These are phyloP conservation scores for Corymbia citriodora DNA, from an alignment of 441 rosid species.

Conservation along the genomic window DNA sequence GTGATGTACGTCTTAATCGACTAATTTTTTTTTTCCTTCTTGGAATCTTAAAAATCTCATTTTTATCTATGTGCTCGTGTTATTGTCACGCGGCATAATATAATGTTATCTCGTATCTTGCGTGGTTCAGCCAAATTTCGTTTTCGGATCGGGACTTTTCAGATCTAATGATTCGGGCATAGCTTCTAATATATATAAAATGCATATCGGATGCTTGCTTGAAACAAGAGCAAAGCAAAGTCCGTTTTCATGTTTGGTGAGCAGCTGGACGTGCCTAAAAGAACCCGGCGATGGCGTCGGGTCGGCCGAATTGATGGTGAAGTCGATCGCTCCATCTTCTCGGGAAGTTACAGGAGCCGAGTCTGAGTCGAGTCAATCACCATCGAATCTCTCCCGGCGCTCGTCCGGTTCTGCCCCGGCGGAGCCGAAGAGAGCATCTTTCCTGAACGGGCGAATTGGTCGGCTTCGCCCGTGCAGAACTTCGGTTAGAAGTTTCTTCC, in stretches of 20 bases:
- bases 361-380: not conserved
- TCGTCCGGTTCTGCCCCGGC: not conserved
- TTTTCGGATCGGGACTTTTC: not conserved
- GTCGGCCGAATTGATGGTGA: not conserved
- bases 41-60: not conserved
- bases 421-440: not conserved
- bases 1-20: not conserved
- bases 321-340: not conserved
- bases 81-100: not conserved
- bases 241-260: not conserved
- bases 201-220: not conserved
- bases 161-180: not conserved
- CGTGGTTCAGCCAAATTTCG: not conserved
- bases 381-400: not conserved
- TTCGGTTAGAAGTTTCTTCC: not conserved
- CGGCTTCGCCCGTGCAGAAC: too few species aligned
- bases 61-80: not conserved
- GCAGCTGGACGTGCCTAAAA: not conserved
- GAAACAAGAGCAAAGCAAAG: not conserved
- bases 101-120: not conserved
- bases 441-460: not conserved
- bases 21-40: not conserved
- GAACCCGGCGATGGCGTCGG: not conserved
- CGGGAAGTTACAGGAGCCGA: not conserved
- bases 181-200: not conserved